Evolutionary conservation across 768 basidiomycete species (phyloP), one percentile per base, ranked within the genome.

Genomic region (Termitomyces sp.): DNA sequence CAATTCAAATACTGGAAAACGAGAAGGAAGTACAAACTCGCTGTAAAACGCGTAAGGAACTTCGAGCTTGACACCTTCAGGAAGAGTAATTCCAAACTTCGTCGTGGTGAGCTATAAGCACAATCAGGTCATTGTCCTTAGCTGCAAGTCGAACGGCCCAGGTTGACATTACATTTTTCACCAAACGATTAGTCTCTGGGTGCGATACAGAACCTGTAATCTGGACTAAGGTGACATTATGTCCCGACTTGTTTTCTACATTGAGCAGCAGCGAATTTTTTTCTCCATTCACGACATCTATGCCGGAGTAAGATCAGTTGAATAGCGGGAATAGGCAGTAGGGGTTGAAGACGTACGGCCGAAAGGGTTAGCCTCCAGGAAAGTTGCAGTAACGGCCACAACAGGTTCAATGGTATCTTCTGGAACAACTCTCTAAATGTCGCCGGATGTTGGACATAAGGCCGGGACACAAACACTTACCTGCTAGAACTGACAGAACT

Each of bases 251-350:
- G 72, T 91, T 94, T 71, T 91, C 90, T 13, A 93, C 76, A 28
- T 77, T 70, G 50, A 94, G 70, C 26, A 72, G 71, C 35, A 94
- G 73, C 33, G 79, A 73, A 67, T 92, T 94, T 66, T 80, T 83
- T 76, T 91, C 88, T 58, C 91, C 91, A 63, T 94, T 94, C 33
- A 92, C 84, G 50, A 93, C 75, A 58, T 92, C 91, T 93, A 65
- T n/a, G 60, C 51, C 41, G 50, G 62, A 65, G 57, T 57, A 36
- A 59, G 53, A 35, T 18, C 61, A 24, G 62, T 65, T 52, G 60
- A 26, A 50, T 54, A 52, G 20, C 20, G 33, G 41, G 38, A 45
- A 11, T 24, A 36, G 28, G 48, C 40, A 30, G 16, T 45, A 43
- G 30, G 51, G 28, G 28, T 61, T 44, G 13, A 56, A 36, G 30